These are phyloP conservation scores for Kalaharituber pfeilii DNA, from an alignment of 2,329 filamentous ascomycete genomes.

Conservation along the genomic window DNA sequence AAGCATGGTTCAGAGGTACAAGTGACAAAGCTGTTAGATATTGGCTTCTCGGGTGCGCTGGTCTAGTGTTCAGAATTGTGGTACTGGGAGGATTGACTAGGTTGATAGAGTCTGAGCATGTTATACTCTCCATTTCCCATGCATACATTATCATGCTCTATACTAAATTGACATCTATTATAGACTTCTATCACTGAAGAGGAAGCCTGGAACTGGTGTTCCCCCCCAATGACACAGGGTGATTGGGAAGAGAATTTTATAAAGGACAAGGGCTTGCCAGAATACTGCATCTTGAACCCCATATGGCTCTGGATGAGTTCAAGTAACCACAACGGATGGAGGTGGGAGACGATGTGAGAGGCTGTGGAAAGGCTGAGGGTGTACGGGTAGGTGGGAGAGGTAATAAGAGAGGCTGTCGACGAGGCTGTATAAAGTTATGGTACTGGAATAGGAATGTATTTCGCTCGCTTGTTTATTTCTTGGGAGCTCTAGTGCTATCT, in stretches of 20 bases:
- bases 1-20: not conserved
- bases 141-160: too few species aligned
- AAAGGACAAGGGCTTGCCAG: slow-evolving; percentile 81
- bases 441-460: too few species aligned
- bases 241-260: slow-evolving; percentile 89
- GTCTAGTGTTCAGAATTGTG: slow-evolving; percentile 90
- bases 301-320: slow-evolving; percentile 86
- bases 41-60: slow-evolving; percentile 83
- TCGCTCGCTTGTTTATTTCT: too few species aligned
- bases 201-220: slow-evolving; percentile 82
- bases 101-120: slow-evolving; percentile 84
- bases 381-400: too few species aligned
- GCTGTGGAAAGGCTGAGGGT: too few species aligned
- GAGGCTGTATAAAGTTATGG: too few species aligned
- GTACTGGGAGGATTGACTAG: slow-evolving; percentile 86
- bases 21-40: slow-evolving; percentile 66
- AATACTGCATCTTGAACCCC: slow-evolving; percentile 82
- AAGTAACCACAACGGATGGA: too few species aligned
- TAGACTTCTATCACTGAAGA: slow-evolving; percentile 99
- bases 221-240: slow-evolving; percentile 58
- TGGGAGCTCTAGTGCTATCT: too few species aligned
- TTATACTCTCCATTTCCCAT: too few species aligned
- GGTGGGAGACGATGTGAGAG: too few species aligned
- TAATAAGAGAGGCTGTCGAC: too few species aligned
- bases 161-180: too few species aligned